phyloP scores from a whole-genome alignment of 2,329 filamentous ascomycete species.

The Arthrobotrys sinensis region DNA sequence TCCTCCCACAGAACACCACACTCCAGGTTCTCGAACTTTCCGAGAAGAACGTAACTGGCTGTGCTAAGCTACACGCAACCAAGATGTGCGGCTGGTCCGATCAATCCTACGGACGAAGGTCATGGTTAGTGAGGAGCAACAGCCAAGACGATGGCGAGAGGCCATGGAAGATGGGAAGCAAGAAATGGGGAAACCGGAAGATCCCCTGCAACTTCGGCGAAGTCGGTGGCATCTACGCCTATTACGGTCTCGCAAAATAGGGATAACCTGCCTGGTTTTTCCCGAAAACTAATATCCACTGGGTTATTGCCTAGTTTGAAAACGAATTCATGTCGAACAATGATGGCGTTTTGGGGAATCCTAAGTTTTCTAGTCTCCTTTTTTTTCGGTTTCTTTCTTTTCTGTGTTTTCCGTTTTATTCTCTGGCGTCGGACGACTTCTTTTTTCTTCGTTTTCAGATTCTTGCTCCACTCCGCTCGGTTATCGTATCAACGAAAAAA shows the following conservation, averaged over 20 bases:
- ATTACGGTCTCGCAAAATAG: constrained; percentile 72
- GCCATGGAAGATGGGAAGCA: constrained; percentile 86
- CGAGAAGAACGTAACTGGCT: constrained; percentile 76
- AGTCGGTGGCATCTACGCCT: constrained; percentile 74
- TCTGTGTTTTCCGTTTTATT: background rate
- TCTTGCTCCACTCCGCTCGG: constrained; percentile 30
- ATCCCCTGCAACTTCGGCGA: constrained; percentile 73
- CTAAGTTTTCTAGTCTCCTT: no score
- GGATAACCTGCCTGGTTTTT: background rate
- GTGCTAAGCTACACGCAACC: constrained; percentile 68
- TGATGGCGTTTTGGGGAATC: constrained; percentile 31
- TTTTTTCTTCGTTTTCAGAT: constrained; percentile 25
- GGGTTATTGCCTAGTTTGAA: constrained; percentile 9
- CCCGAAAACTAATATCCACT: constrained; percentile 7
- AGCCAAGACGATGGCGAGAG: constrained; percentile 71
- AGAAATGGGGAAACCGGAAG: constrained; percentile 87
- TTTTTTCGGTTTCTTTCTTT: constrained; percentile 17
- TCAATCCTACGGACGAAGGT: constrained; percentile 74
- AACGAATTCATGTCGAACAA: constrained; percentile 25
- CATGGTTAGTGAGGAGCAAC: constrained; percentile 75
- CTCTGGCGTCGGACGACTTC: background rate
- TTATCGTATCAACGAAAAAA: constrained; percentile 16
- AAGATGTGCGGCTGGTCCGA: constrained; percentile 64
- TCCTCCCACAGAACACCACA: constrained; percentile 72
- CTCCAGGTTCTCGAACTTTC: constrained; percentile 83